A percentile compares a stretch with the other conserved stretches of the same genome.
These are phyloP conservation scores for Chlorella vulgaris DNA, from an alignment of 139 green algal species.

Conservation along the genomic window DNA sequence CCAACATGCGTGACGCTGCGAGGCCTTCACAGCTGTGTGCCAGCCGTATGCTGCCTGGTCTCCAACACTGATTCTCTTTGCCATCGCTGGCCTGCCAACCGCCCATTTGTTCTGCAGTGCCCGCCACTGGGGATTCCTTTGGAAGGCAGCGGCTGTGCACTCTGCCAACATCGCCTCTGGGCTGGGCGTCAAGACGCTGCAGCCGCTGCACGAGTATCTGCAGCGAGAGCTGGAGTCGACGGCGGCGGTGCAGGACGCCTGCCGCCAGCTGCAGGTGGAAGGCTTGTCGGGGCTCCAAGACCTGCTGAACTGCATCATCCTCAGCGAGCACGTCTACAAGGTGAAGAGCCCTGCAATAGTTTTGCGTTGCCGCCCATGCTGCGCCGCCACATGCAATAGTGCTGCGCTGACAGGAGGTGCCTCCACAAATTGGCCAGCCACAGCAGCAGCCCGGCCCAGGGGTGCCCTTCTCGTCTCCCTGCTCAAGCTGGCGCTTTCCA, in stretches of 20 bases:
- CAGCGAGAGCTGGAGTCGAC: constrained; percentile 22
- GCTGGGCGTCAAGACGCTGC: background rate
- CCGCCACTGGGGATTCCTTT: constrained; percentile 27
- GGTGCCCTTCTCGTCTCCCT: too few relatives aligned
- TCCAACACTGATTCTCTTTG: background rate
- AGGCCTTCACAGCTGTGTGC: background rate
- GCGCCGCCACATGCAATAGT: too few relatives aligned
- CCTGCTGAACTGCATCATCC: constrained; percentile 15
- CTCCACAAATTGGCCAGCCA: too few relatives aligned
- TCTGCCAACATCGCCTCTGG: constrained; percentile 11
- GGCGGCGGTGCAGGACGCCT: constrained; percentile 12
- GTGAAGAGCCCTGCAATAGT: background rate
- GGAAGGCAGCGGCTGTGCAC: constrained; percentile 2
- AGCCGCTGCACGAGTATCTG: constrained; percentile 14
- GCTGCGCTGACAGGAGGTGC: too few relatives aligned
- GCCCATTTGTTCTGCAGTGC: background rate
- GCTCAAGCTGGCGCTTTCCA: too few relatives aligned
- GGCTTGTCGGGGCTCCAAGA: constrained; percentile 13
- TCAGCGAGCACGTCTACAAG: constrained; percentile 35
- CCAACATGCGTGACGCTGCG: background rate
- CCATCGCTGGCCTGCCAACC: background rate
- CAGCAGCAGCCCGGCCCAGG: too few relatives aligned
- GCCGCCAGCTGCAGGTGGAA: constrained; percentile 15
- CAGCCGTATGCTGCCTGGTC: background rate
- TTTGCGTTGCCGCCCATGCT: too few relatives aligned